Percentiles rank a stretch among this genome's conserved stretches.
Evolutionary conservation across 192 early-diverging fungal genomes (phyloP).

Genomic region (Kickxella alabastrina): DNA sequence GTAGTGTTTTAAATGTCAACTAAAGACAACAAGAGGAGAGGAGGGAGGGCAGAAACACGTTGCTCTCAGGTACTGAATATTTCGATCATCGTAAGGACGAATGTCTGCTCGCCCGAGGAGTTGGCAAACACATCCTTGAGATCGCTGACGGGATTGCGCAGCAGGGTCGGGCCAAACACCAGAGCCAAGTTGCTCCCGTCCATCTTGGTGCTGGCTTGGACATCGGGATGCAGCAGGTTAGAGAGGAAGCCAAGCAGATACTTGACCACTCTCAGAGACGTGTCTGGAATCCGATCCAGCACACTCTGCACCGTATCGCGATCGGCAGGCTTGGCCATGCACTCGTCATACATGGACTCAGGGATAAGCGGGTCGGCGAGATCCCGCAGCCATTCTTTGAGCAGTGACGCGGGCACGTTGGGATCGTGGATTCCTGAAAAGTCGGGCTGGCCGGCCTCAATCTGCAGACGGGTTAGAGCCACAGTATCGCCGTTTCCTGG

Average conservation of each 20-base stretch:
- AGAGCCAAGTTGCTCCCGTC: conserved; percentile 85
- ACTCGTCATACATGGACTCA: conserved; percentile 68
- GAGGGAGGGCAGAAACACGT: no score
- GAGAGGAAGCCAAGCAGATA: conserved; percentile 83
- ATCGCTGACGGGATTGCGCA: conserved; percentile 78
- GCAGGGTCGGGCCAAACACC: conserved; percentile 93
- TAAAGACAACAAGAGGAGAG: no score
- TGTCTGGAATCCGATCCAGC: conserved; percentile 23
- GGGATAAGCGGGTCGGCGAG: conserved; percentile 88
- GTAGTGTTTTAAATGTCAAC: no score
- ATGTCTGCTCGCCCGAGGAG: conserved; percentile 49
- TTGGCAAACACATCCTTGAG: conserved; percentile 58
- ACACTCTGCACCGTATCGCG: conserved; percentile 53
- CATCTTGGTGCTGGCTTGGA: conserved; percentile 87
- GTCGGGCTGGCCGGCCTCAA: conserved; percentile 81
- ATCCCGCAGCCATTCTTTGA: conserved; percentile 94
- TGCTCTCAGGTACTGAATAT: background rate
- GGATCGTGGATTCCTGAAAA: conserved; percentile 75
- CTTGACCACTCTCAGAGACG: conserved; percentile 55
- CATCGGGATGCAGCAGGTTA: conserved; percentile 67
- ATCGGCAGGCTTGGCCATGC: conserved; percentile 64
- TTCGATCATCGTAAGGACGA: conserved; percentile 43
- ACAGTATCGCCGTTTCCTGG: conserved; percentile 89
- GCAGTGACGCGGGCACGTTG: conserved; percentile 83
- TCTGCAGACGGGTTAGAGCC: conserved; percentile 64